phyloP scores from a whole-genome alignment of 2,329 filamentous ascomycete genomes.

The Paecilomyces dactylethromorphus region DNA sequence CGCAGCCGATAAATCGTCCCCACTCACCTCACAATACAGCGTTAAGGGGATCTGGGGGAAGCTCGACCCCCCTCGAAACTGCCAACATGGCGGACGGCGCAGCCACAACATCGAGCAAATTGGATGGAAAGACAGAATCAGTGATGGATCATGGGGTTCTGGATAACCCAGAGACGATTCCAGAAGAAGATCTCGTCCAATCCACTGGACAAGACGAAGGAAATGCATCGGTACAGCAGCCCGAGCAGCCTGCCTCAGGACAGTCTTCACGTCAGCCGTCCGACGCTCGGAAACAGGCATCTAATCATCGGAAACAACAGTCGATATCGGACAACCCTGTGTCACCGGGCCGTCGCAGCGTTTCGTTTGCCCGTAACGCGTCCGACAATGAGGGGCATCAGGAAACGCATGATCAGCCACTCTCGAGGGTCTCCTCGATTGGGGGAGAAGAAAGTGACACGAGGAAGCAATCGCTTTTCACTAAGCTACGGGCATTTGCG shows the following conservation, averaged over 20 bases:
- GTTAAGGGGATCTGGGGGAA: not conserved
- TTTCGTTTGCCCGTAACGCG: conserved; percentile 65
- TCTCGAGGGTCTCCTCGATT: conserved; percentile 59
- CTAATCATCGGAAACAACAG: conserved; percentile 16
- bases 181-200: not conserved
- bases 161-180: not conserved
- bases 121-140: not conserved
- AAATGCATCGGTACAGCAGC: conserved; percentile 13
- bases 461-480: conserved; percentile 65
- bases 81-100: not conserved
- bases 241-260: conserved; percentile 14
- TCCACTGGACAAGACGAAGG: conserved; percentile 7
- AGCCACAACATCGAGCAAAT: not conserved
- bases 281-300: conserved; percentile 14
- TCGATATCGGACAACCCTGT: conserved; percentile 27
- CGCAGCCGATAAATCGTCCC: not conserved
- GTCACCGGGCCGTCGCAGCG: conserved; percentile 53
- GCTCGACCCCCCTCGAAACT: not conserved
- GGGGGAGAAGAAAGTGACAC: conserved; percentile 56
- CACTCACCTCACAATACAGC: not conserved
- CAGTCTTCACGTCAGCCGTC: conserved; percentile 18
- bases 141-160: not conserved
- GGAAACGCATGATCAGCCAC: conserved; percentile 38
- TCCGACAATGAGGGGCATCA: conserved; percentile 34
- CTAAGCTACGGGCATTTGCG: conserved; percentile 69